These are phyloP conservation scores for Pichia membranifaciens DNA, from an alignment of 805 yeast genomes.

Conservation along the genomic window DNA sequence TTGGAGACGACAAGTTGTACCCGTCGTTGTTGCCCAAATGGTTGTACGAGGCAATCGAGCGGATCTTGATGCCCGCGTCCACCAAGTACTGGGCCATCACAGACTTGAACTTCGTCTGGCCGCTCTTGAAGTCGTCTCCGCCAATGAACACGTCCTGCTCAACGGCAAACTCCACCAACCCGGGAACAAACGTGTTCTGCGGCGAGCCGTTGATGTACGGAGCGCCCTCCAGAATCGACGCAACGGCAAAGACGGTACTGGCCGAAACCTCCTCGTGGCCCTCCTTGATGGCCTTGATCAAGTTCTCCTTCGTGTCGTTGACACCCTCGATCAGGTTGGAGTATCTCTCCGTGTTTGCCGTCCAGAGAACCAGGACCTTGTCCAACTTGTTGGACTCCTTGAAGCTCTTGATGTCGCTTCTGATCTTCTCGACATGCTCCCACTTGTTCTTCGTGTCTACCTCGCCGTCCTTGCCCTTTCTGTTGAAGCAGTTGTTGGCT, in stretches of 20 bases:
- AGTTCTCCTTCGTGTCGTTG: slow-evolving; percentile 81
- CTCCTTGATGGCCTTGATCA: slow-evolving; percentile 63
- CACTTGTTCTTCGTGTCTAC: slow-evolving; percentile 62
- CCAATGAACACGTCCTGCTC: slow-evolving; percentile 71
- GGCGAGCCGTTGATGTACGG: slow-evolving; percentile 97
- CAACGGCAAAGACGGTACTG: slow-evolving; percentile 91
- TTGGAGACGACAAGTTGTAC: slow-evolving; percentile 81
- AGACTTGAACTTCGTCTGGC: slow-evolving; percentile 94
- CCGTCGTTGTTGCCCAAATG: slow-evolving; percentile 98
- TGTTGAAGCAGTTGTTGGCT: slow-evolving; percentile 79
- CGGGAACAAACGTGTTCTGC: slow-evolving; percentile 96
- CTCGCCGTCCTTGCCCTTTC: slow-evolving; percentile 40
- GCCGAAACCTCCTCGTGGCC: slow-evolving; percentile 86
- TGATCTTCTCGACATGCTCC: slow-evolving; percentile 82
- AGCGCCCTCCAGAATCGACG: slow-evolving; percentile 78
- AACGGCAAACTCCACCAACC: slow-evolving; percentile 86
- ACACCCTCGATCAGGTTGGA: slow-evolving; percentile 72
- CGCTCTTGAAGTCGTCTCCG: slow-evolving; percentile 96
- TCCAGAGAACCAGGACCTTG: slow-evolving; percentile 89
- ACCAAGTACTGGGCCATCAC: slow-evolving; percentile 93
- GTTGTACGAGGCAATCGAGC: slow-evolving; percentile 91
- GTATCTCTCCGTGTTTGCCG: slow-evolving; percentile 95
- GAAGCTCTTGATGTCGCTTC: slow-evolving; percentile 77
- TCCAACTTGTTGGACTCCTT: slow-evolving; percentile 68
- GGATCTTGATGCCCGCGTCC: slow-evolving; percentile 95